Evolutionary conservation across 192 early-diverging fungal species (phyloP).

Genomic region (Coemansia sp.): DNA sequence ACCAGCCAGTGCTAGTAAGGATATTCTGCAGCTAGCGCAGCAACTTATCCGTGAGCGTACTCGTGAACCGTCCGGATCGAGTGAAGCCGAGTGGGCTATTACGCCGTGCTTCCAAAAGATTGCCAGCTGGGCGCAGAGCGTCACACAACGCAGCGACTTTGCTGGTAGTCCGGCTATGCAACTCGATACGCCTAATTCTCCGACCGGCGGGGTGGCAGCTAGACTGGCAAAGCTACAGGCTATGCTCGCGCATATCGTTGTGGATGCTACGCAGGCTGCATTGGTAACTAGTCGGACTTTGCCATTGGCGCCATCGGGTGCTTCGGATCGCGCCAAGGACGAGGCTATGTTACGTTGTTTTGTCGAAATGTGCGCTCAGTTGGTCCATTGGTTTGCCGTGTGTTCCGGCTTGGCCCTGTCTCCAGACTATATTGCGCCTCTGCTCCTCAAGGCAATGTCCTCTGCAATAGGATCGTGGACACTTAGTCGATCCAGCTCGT

Average conservation of each 20-base stretch:
- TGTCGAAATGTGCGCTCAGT: slow-evolving; percentile 33
- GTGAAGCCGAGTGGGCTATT: slow-evolving; percentile 37
- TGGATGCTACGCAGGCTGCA: slow-evolving; percentile 32
- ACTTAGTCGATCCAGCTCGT: not conserved
- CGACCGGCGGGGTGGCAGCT: slow-evolving; percentile 1
- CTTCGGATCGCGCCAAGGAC: slow-evolving; percentile 23
- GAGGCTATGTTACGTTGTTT: slow-evolving; percentile 24
- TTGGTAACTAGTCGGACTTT: slow-evolving; percentile 16
- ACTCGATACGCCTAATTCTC: slow-evolving; percentile 14
- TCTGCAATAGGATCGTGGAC: slow-evolving; percentile 17
- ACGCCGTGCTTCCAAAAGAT: slow-evolving; percentile 46
- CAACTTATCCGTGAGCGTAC: slow-evolving; percentile 28
- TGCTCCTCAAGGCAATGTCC: slow-evolving; percentile 15
- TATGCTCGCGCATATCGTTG: slow-evolving; percentile 18
- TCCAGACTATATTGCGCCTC: slow-evolving; percentile 9
- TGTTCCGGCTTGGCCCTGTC: slow-evolving; percentile 19
- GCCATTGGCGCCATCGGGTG: slow-evolving; percentile 10
- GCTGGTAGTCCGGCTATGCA: slow-evolving; percentile 15
- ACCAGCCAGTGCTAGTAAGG: slow-evolving; percentile 11
- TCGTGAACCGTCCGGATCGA: slow-evolving; percentile 23
- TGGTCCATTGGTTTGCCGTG: slow-evolving; percentile 31
- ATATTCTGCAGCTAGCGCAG: slow-evolving; percentile 41
- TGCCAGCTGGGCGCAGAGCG: slow-evolving; percentile 18
- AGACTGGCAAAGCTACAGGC: slow-evolving; percentile 18
- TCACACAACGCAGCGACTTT: slow-evolving; percentile 18